Evolutionary conservation across 495 filamentous ascomycete species (phyloP), one percentile per base, ranked within the genome.

Genomic region (Daldinia loculata): DNA sequence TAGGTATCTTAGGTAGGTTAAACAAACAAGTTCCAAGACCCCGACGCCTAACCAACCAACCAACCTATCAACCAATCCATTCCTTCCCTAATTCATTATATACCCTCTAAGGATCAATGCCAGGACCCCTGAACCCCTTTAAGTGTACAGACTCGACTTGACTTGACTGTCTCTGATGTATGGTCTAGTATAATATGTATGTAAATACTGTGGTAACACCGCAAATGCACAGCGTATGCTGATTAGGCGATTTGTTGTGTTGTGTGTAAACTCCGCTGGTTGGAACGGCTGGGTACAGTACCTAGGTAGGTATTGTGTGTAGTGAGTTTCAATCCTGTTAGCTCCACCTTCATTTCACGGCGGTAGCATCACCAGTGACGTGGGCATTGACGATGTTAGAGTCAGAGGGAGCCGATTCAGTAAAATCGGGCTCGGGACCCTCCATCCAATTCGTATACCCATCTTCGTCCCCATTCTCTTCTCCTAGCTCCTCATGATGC

Each of bases 401-500:
- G 4, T 30, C 41, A 17, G 43, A 2, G 1, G 65, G 27, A 1
- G 27, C n/a, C 3, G 58, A 24, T 8, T 56, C 52, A 39, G 9
- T 30, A 53, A 69, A 69, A 15, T 68, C 75, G 3, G 70, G 67
- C 24, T 68, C 75, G 7, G 70, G 67, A 29, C 71, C 69, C 34
- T 77, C 75, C 15, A 76, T 56, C 75, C 75, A 76, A 36, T 64
- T 72, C 30, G 74, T 67, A 27, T 68, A 76, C 15, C 66, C 70
- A 29, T 77, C 75, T 15, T 77, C 73, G 1, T 68, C 65, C 11
- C 69, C 69, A 11, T 70, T 58, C 1, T 66, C 71, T 1, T 71
- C 63, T 7, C 60, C 63, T 19, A 36, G 38, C 29, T 38, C 52
- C 7, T 64, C 24, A 14, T 27, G 19, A 14, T 27, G 19, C 3